Base-by-base conservation (phyloP, 176 grass and related monocot species). In the Phragmites australis region DNA sequence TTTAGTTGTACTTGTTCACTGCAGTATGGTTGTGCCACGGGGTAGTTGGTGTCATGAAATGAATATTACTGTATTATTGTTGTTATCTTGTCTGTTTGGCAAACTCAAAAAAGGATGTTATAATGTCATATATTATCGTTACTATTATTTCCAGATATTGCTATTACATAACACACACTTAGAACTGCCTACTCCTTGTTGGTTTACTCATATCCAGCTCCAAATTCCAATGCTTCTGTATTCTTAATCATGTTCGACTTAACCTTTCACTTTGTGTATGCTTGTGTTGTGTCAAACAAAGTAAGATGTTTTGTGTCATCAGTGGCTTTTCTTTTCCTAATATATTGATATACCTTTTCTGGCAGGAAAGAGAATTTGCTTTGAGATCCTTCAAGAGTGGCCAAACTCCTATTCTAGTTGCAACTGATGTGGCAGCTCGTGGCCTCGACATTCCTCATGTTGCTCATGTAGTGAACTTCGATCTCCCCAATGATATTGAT, bases 361-460 rank as follows among this genome's bases (percentile, higher is more conserved):
- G 42, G 6, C 83, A 98, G 95, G 95, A 98, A 85, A 89, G 95
- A 83, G 95, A 98, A 74, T 81, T 81, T 73, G 95, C 95, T 54
- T 60, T 98, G 62, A 86, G 92, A 71, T 85, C 92, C 65, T 98
- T 98, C 83, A 98, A 98, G 85, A 94, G 81, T 26, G 95, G 95
- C 1, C 40, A 79, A 70, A 92, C 95, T 82, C 92, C 92, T 27
- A 98, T 98, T 82, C 75, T 98, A 45, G 95, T 98, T 43, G 93
- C 93, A 27, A 97, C 93, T 16, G 95, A 98, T 89, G 95, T 98
- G 78, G 95, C 95, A 17, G 95, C 95, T 26, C 88, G 95, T 44
- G 95, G 95, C 63, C 86, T 98, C 0, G 95, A 98, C 86, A 94
- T 98, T 87, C 95, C 95, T 76, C 90, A 94, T 85, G 95, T 98